Base-by-base conservation (phyloP, 805 yeast genomes). In the Brettanomyces bruxellensis region DNA sequence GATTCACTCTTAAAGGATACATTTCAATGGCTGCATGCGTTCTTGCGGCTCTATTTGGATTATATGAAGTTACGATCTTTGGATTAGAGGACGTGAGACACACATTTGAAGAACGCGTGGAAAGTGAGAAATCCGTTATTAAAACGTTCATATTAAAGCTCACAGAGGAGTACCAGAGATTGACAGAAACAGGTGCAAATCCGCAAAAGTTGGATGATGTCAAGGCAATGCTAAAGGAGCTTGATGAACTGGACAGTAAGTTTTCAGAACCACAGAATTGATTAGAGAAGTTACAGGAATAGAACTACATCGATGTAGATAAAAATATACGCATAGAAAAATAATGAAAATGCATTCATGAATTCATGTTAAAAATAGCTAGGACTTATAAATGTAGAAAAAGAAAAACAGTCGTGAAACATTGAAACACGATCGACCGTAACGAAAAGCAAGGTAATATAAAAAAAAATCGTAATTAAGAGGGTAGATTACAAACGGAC, bases 1-100 rank as follows among this genome's bases (percentile, higher is more conserved):
- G 91, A 0, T 85, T 85, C 65, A 83, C 90, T 0, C 38, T 62
- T 6, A 81, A 78, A 59, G 93, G 93, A 1, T 84, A 83, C 56
- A 44, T 80, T 50, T 89, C 89, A 3, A 60, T 85, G 43, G 49
- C 66, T 0, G 49, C 78, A 1, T 81, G 86, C 44, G 68, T 80
- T 0, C 22, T 73, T 0, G 65, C 72, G 32, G 91, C 84, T 1
- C 24, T 83, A 3, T 76, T 68, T 52, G 93, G 93, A 3, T 57
- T 84, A 7, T 70, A 58, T 45, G 67, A 82, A 3, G 82, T 85
- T 46, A 72, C 76, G 49, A 69, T 69, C 43, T 85, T 76, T 58
- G 91, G 91, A 13, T 70, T 83, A 63, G 78, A 75, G 45, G 90
- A 83, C 55, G 70, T 79, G 23, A 66, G 69, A 44, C 66, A 68